phyloP scores from a whole-genome alignment of 208 protist genomes.

The Wallacemonas collosoma region DNA sequence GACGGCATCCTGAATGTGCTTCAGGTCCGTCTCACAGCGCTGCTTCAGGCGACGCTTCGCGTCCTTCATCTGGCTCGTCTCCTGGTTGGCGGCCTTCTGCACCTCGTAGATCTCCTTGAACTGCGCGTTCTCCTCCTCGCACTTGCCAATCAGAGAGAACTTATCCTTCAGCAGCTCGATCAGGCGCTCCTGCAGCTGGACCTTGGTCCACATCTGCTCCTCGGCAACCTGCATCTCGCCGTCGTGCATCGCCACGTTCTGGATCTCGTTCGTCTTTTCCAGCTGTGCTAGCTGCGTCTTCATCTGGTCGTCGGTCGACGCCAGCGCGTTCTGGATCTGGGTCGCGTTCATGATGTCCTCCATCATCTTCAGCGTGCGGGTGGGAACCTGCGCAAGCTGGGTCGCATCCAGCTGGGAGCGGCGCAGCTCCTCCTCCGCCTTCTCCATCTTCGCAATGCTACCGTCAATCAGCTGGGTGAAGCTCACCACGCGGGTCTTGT shows the following conservation, averaged over 20 bases:
- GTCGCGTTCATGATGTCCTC: conserved; percentile 80
- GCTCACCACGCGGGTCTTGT: conserved; percentile 69
- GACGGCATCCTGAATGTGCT: conserved; percentile 61
- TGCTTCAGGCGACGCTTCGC: conserved; percentile 63
- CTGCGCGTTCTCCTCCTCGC: conserved; percentile 58
- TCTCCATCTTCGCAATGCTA: conserved; percentile 64
- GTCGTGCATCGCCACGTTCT: conserved; percentile 70
- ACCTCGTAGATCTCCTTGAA: conserved; percentile 68
- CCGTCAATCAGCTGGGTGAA: conserved; percentile 72
- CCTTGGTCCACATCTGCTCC: conserved; percentile 80
- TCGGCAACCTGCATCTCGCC: conserved; percentile 78
- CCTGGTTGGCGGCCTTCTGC: conserved; percentile 73
- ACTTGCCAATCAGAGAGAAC: conserved; percentile 62
- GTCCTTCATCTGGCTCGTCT: conserved; percentile 67
- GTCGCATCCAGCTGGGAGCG: conserved; percentile 56
- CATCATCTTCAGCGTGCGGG: conserved; percentile 51
- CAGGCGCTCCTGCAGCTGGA: conserved; percentile 69
- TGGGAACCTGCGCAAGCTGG: conserved; percentile 58
- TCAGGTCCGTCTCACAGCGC: conserved; percentile 65
- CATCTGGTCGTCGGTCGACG: conserved; percentile 63
- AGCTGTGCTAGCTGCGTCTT: conserved; percentile 55
- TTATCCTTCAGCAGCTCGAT: conserved; percentile 67
- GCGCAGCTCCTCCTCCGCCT: conserved; percentile 56
- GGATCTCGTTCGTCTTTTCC: conserved; percentile 66
- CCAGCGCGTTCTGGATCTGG: conserved; percentile 62